Conservation (phyloP, 2,329 filamentous ascomycete genomes). For the Aspergillus flavus region DNA sequence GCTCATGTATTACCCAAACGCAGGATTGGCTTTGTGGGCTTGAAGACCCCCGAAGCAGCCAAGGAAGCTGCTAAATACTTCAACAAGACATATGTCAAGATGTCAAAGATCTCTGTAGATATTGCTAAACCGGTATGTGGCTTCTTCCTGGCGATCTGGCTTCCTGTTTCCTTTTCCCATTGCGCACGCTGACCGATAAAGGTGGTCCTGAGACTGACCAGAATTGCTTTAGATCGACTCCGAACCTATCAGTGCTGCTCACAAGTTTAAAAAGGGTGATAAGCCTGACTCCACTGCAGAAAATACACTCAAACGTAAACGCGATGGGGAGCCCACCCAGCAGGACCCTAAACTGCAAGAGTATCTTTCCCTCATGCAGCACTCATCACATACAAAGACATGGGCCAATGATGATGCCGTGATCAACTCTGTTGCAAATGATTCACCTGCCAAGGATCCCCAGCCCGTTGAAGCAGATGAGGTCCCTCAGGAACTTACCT, state of each 20-base stretch:
- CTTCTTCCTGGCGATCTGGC: constrained; percentile 13
- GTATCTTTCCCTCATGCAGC: constrained; percentile 80
- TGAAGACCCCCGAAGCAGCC: constrained; percentile 80
- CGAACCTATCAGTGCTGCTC: constrained; percentile 31
- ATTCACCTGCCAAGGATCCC: constrained; percentile 22
- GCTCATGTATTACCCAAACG: constrained; percentile 87
- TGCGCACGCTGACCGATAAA: constrained; percentile 42
- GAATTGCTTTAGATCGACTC: constrained; percentile 43
- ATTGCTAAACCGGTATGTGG: constrained; percentile 74
- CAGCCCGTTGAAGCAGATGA: constrained; percentile 23
- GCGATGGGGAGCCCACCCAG: constrained; percentile 59
- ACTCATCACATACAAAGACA: constrained; percentile 64
- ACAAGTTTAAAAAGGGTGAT: constrained; percentile 28
- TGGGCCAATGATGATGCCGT: constrained; percentile 60
- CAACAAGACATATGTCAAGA: constrained; percentile 91
- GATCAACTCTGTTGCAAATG: constrained; percentile 27
- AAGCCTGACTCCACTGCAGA: constrained; percentile 24
- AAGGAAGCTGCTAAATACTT: constrained; percentile 88
- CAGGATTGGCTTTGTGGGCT: constrained; percentile 94
- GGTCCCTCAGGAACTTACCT: constrained; percentile 39
- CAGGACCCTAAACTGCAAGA: constrained; percentile 81
- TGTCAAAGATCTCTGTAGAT: constrained; percentile 92
- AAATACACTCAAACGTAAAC: constrained; percentile 44
- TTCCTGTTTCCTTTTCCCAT: constrained; percentile 24
- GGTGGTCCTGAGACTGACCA: constrained; percentile 45